Evolutionary conservation across 805 yeast species (phyloP).

Genomic region (Dipodascus albidus): DNA sequence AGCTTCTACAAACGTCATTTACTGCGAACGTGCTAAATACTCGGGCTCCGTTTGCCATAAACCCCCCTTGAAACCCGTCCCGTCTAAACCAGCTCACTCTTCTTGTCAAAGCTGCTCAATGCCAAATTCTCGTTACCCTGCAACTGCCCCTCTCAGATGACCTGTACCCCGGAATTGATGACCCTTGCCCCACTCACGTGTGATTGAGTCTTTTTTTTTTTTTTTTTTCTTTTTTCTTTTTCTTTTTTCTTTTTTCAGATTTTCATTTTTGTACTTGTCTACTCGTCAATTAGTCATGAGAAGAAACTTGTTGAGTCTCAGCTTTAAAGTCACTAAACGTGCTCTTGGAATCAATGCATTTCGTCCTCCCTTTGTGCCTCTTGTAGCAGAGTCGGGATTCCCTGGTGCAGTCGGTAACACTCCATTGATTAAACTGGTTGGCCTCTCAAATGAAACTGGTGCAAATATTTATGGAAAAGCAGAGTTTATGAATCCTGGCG

Average conservation of each 20-base stretch:
- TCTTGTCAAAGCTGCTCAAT: background rate
- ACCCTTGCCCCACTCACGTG: background rate
- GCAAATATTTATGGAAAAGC: slow-evolving; percentile 81
- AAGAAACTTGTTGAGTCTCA: background rate
- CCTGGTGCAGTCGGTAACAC: slow-evolving; percentile 90
- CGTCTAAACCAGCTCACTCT: background rate
- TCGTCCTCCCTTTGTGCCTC: slow-evolving; percentile 44
- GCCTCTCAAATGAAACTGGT: slow-evolving; percentile 45
- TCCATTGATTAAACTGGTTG: slow-evolving; percentile 57
- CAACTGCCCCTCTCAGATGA: background rate
- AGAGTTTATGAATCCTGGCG: slow-evolving; percentile 90
- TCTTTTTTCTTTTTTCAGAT: background rate
- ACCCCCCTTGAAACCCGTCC: background rate
- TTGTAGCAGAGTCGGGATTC: slow-evolving; percentile 56
- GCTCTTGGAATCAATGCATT: slow-evolving; percentile 3
- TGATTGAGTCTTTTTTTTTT: background rate
- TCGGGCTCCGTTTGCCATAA: background rate
- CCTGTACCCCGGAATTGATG: background rate
- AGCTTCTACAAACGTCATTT: background rate
- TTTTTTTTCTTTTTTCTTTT: background rate
- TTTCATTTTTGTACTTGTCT: background rate
- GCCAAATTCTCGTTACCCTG: background rate
- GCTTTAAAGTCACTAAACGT: background rate
- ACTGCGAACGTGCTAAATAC: background rate
- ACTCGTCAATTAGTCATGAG: background rate